Conservation (phyloP, 2,329 filamentous ascomycete species). For the Ascochyta rabiei region DNA sequence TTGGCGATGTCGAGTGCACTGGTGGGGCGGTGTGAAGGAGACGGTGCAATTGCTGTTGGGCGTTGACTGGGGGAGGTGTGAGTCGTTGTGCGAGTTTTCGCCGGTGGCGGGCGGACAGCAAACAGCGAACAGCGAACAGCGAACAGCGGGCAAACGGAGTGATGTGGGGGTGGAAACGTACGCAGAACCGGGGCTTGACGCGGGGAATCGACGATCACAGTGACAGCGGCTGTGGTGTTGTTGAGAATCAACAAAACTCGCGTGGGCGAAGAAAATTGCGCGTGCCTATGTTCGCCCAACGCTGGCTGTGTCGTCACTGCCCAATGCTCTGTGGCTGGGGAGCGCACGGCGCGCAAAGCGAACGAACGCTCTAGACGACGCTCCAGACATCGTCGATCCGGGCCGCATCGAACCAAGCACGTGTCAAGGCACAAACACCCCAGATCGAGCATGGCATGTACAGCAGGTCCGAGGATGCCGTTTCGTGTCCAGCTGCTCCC, state of each 20-base stretch:
- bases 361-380: not conserved
- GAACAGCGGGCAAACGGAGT: not conserved
- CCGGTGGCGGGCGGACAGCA: slow-evolving; percentile 4
- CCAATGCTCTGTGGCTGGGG: slow-evolving; percentile 11
- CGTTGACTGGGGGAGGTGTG: slow-evolving; percentile 20
- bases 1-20: slow-evolving; percentile 30
- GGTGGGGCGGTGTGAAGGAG: slow-evolving; percentile 10
- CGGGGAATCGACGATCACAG: not conserved
- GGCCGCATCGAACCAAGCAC: not conserved
- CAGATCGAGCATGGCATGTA: not conserved
- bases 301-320: slow-evolving; percentile 10
- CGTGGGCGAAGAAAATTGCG: slow-evolving; percentile 13
- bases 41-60: slow-evolving; percentile 28
- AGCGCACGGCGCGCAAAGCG: not conserved
- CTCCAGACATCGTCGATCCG: slow-evolving; percentile 16
- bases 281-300: slow-evolving; percentile 11
- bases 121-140: not conserved
- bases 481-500: slow-evolving; percentile 7
- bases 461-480: not conserved
- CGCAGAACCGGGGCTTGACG: not conserved
- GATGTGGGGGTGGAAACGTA: not conserved
- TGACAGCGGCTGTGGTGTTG: slow-evolving; percentile 6
- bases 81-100: slow-evolving; percentile 12
- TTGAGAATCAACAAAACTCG: slow-evolving; percentile 2
- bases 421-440: not conserved